Evolutionary conservation across 257 asterid genomes (phyloP).

Genomic region (Paraleonurus japonicus): DNA sequence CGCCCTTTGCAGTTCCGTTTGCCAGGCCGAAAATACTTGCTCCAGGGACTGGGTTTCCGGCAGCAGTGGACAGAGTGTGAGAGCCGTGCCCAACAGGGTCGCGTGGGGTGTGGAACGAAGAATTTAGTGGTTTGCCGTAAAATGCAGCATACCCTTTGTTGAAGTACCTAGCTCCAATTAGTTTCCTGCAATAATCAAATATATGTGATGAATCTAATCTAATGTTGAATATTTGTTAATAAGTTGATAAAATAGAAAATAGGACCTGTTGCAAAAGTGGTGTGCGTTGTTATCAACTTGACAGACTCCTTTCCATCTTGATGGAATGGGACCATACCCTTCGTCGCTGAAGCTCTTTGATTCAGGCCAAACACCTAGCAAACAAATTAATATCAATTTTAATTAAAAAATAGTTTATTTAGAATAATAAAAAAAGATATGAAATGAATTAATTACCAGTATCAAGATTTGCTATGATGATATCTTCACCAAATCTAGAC

Average conservation of each 20-base stretch:
- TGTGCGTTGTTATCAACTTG: slow-evolving; percentile 24
- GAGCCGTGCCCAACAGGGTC: slow-evolving; percentile 66
- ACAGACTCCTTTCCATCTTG: slow-evolving; percentile 77
- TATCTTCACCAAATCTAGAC: slow-evolving; percentile 58
- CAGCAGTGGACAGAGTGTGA: slow-evolving; percentile 87
- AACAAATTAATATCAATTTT: background rate
- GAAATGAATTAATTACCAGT: slow-evolving; percentile 50
- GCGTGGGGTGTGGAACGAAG: slow-evolving; percentile 21
- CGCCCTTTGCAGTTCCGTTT: slow-evolving; percentile 77
- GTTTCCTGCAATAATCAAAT: slow-evolving; percentile 58
- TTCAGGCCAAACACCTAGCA: slow-evolving; percentile 81
- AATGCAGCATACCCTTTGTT: slow-evolving; percentile 45
- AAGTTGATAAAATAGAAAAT: background rate
- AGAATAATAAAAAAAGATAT: too few species aligned
- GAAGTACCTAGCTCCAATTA: slow-evolving; percentile 75
- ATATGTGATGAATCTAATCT: background rate
- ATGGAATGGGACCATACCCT: slow-evolving; percentile 67
- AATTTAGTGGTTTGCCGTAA: background rate
- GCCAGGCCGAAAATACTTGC: slow-evolving; percentile 50
- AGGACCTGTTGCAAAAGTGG: slow-evolving; percentile 59
- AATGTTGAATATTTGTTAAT: background rate
- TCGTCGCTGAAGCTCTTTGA: slow-evolving; percentile 69
- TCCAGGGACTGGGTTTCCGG: slow-evolving; percentile 63
- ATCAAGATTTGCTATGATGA: slow-evolving; percentile 68
- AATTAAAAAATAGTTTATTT: too few species aligned